These are phyloP conservation scores for Smallanthus sonchifolius DNA, from an alignment of 129 eudicot genomes.

Conservation along the genomic window DNA sequence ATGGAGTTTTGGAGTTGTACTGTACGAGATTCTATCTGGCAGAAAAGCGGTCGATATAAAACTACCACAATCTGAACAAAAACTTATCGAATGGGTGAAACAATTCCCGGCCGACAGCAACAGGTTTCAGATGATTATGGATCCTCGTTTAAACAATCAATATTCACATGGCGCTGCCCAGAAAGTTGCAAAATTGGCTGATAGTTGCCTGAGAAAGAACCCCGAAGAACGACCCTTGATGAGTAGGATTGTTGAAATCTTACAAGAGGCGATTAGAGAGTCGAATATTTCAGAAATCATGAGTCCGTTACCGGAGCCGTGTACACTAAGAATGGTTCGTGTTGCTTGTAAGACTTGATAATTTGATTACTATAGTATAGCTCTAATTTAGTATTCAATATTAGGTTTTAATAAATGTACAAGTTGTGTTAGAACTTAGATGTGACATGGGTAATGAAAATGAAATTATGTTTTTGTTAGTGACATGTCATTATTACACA, in stretches of 20 bases:
- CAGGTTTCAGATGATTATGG: slow-evolving; percentile 64
- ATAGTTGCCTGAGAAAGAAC: slow-evolving; percentile 52
- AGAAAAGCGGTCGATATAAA: slow-evolving; percentile 52
- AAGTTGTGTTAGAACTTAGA: not conserved
- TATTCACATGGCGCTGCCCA: slow-evolving; percentile 50
- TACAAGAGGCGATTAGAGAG: slow-evolving; percentile 51
- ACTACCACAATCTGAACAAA: slow-evolving; percentile 53
- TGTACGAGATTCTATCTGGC: slow-evolving; percentile 71
- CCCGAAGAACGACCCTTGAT: slow-evolving; percentile 58
- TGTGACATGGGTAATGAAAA: not conserved
- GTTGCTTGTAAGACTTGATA: slow-evolving; percentile 16
- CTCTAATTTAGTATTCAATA: not conserved
- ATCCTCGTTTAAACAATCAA: slow-evolving; percentile 50
- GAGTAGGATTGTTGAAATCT: slow-evolving; percentile 48
- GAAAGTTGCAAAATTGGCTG: slow-evolving; percentile 59
- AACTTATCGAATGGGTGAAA: slow-evolving; percentile 84
- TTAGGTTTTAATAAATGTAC: not conserved
- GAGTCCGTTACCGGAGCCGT: slow-evolving; percentile 25
- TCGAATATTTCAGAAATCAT: slow-evolving; percentile 14
- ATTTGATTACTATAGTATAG: not conserved
- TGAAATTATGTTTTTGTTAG: not conserved
- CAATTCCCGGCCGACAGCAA: slow-evolving; percentile 63
- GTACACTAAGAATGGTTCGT: slow-evolving; percentile 19
- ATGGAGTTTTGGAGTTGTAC: slow-evolving; percentile 77
- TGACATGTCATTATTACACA: too few species aligned